These are phyloP conservation scores for Pseudopyricularia javanii DNA, from an alignment of 2,329 filamentous ascomycete species.

Conservation along the genomic window DNA sequence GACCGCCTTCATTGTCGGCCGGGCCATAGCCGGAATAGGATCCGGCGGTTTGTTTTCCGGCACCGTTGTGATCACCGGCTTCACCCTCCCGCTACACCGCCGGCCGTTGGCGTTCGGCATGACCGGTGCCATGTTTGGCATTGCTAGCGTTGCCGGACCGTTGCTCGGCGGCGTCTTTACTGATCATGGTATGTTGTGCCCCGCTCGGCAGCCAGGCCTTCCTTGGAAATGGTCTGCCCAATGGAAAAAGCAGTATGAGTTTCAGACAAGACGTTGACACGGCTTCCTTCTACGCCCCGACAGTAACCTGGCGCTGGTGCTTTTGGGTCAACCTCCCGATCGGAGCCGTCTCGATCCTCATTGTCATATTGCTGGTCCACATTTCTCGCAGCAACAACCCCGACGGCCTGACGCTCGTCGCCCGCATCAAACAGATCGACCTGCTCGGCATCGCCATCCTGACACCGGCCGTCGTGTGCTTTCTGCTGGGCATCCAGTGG, in stretches of 20 bases:
- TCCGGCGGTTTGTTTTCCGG: constrained; percentile 31
- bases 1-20: constrained; percentile 31
- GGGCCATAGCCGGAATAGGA: constrained; percentile 33
- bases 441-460: constrained; percentile 34
- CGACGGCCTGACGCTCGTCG: constrained; percentile 17
- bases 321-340: constrained; percentile 10
- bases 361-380: constrained; percentile 33
- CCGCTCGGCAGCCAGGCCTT: too few species aligned
- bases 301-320: constrained; percentile 20
- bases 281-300: too few species aligned
- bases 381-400: constrained; percentile 21
- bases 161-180: constrained; percentile 27
- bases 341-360: constrained; percentile 4
- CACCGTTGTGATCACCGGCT: constrained; percentile 27
- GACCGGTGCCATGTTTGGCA: constrained; percentile 38
- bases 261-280: too few species aligned
- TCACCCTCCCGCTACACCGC: constrained; percentile 35
- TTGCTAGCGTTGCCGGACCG: constrained; percentile 29
- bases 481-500: constrained; percentile 45
- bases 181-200: constrained; percentile 9
- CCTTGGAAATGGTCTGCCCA: too few species aligned
- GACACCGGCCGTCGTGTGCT: constrained; percentile 36
- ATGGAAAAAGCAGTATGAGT: too few species aligned
- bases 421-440: constrained; percentile 33
- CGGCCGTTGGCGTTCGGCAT: constrained; percentile 36